Base-by-base conservation (phyloP, 177 flowering plant genomes). In the Vitis hybrid region DNA sequence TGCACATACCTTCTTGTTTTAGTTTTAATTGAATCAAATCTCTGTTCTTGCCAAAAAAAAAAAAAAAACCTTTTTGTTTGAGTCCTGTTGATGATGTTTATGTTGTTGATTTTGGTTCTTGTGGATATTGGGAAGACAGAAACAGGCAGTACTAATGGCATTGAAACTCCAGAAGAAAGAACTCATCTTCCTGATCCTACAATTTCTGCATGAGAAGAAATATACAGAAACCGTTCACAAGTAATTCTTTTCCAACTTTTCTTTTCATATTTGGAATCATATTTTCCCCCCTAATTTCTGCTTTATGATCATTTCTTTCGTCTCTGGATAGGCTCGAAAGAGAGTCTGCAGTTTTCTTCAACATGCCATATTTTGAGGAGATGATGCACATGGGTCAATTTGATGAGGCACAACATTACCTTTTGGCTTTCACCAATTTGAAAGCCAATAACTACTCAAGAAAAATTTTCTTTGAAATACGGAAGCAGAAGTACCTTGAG, bases 401-500 rank as follows among this genome's bases (percentile, higher is more conserved):
- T 81, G 82, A 81, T 14, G 85, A 82, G 57, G 82, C 60, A 0
- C 85, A 84, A 75, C 72, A 56, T 30, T 82, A 82, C 60, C 76
- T 84, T 16, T 74, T 74, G 40, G 87, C 82, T 7, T 84, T 84
- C 67, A 82, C 81, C 6, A 78, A 70, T 24, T 66, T 80, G 30
- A 79, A 76, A 49, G 80, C 76, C 52, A 84, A 82, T 40, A 61
- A 76, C 11, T 72, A 71, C 32, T 80, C 87, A 4, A 84, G 54
- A 77, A 80, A 81, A 72, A 78, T 75, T 1, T 81, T 73, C 52
- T 81, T 81, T 11, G 87, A 84, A 63, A 78, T 84, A 18, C 71
- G 87, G 52, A 84, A 80, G 75, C 85, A 80, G 58, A 84, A 81
- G 60, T 81, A 75, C 65, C 78, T 84, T 2, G 87, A 84, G 66